Conservation (phyloP, 2,329 filamentous ascomycete genomes). For the Fonsecaea multimorphosa region DNA sequence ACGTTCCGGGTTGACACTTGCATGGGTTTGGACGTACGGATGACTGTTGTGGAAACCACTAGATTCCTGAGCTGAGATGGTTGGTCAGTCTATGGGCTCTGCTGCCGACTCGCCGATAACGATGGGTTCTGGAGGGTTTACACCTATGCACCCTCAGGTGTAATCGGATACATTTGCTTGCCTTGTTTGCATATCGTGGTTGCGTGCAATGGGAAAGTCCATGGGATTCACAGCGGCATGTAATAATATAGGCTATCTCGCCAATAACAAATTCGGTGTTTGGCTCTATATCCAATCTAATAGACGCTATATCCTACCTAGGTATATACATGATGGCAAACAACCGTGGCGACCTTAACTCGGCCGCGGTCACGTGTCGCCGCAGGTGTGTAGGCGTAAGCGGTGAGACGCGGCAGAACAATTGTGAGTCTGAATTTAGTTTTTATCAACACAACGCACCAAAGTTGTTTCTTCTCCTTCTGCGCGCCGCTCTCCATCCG, state of each 20-base stretch:
- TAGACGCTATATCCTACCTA: too few relatives aligned
- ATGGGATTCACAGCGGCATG: too few relatives aligned
- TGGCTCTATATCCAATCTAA: too few relatives aligned
- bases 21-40: not conserved
- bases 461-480: constrained; percentile 43
- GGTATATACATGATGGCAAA: too few relatives aligned
- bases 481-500: constrained; percentile 86
- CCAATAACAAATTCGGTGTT: too few relatives aligned
- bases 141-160: not conserved
- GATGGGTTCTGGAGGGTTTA: not conserved
- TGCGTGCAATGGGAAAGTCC: too few relatives aligned
- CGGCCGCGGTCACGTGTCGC: not conserved
- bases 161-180: not conserved
- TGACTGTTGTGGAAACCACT: not conserved
- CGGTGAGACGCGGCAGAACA: constrained; percentile 27
- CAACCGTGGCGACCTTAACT: too few relatives aligned
- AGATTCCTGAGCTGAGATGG: not conserved
- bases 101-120: not conserved
- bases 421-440: not conserved
- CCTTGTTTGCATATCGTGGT: not conserved
- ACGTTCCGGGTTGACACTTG: not conserved
- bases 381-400: not conserved
- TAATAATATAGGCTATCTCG: too few relatives aligned
- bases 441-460: not conserved
- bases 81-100: not conserved